Percentiles rank a stretch among this genome's conserved stretches.
Evolutionary conservation across 495 filamentous ascomycete genomes (phyloP).

Genomic region (Penicillium salamii): DNA sequence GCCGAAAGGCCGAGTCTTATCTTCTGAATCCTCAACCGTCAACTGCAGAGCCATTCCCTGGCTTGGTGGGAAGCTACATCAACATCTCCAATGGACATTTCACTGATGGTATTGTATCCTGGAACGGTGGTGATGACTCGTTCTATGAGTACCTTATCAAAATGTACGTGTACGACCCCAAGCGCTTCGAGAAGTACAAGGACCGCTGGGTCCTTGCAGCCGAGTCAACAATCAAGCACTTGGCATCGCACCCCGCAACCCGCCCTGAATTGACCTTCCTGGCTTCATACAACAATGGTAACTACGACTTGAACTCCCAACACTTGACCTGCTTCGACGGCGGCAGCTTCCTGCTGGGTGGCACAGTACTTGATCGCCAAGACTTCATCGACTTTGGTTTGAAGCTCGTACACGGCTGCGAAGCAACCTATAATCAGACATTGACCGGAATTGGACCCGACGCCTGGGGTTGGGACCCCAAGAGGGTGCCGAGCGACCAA

Average conservation of each 20-base stretch:
- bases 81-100: constrained; percentile 65
- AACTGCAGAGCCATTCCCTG: constrained; percentile 69
- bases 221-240: constrained; percentile 69
- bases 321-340: constrained; percentile 83
- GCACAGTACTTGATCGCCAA: constrained; percentile 59
- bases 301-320: constrained; percentile 50
- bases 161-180: constrained; percentile 81
- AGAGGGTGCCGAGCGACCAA: constrained; percentile 44
- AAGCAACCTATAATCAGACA: constrained; percentile 67
- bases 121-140: constrained; percentile 77
- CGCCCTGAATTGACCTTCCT: constrained; percentile 76
- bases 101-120: constrained; percentile 63
- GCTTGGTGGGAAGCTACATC: constrained; percentile 69
- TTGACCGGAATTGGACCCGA: constrained; percentile 79
- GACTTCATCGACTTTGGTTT: constrained; percentile 75
- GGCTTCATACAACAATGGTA: constrained; percentile 57
- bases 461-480: constrained; percentile 65
- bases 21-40: constrained; percentile 64
- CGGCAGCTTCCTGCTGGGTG: constrained; percentile 86
- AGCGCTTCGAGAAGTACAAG: constrained; percentile 59
- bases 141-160: constrained; percentile 95
- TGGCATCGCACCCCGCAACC: constrained; percentile 66
- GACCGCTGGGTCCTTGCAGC: constrained; percentile 77
- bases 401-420: constrained; percentile 68
- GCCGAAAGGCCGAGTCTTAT: constrained; percentile 68